Conservation (phyloP, 1,284 basidiomycete genomes). For the Cryptococcus sp. region DNA sequence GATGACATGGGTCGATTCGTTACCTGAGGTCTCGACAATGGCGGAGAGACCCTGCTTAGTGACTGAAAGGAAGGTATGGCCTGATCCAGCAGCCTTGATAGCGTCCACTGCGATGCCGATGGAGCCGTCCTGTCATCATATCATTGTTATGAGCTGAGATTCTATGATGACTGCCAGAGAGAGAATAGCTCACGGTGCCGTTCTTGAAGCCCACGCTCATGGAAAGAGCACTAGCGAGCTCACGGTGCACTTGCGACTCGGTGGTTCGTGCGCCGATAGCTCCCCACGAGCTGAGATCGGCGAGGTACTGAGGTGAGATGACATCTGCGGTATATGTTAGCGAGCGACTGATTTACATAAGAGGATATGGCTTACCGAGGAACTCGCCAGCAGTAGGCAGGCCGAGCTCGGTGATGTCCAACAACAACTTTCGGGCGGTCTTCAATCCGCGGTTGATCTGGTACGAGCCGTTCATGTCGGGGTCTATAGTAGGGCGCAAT, state of each 20-base stretch:
- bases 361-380: constrained; percentile 59
- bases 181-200: constrained; percentile 50
- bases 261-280: constrained; percentile 97
- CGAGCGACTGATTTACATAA: too few relatives aligned
- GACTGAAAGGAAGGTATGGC: constrained; percentile 90
- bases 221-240: constrained; percentile 83
- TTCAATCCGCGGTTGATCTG: constrained; percentile 95
- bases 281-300: constrained; percentile 85
- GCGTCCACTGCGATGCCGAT: constrained; percentile 87
- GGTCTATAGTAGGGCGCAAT: constrained; percentile 57
- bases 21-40: constrained; percentile 79
- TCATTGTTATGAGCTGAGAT: background rate
- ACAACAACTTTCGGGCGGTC: constrained; percentile 81
- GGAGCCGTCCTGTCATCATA: constrained; percentile 60
- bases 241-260: constrained; percentile 88
- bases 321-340: constrained; percentile 58
- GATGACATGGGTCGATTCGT: constrained; percentile 65
- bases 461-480: constrained; percentile 88
- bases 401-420: constrained; percentile 83
- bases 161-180: background rate
- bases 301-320: constrained; percentile 72
- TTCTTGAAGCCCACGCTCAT: constrained; percentile 82
- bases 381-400: constrained; percentile 93
- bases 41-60: constrained; percentile 89
- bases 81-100: constrained; percentile 78